Conservation (phyloP, 345 rosid genomes). For the Barbarea vulgaris region DNA sequence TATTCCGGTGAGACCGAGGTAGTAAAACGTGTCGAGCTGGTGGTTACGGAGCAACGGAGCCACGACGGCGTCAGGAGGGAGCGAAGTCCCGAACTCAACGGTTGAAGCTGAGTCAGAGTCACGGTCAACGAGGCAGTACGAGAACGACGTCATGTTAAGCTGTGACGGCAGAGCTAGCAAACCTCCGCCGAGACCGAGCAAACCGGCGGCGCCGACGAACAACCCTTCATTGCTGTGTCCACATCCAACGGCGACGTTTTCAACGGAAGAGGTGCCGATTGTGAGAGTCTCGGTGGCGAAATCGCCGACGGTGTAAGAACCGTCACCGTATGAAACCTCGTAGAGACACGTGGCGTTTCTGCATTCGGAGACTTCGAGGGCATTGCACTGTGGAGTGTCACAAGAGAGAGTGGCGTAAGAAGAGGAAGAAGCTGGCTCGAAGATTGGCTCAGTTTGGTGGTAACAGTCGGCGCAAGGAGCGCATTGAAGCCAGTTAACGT, state of each 20-base stretch:
- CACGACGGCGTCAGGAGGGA: slow-evolving; percentile 55
- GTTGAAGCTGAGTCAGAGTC: slow-evolving; percentile 80
- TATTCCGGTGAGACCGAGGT: slow-evolving; percentile 64
- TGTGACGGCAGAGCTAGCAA: slow-evolving; percentile 75
- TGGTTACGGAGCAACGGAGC: slow-evolving; percentile 73
- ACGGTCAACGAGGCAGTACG: slow-evolving; percentile 92
- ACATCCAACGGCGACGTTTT: slow-evolving; percentile 75
- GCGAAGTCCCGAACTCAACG: slow-evolving; percentile 53
- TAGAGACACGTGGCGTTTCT: slow-evolving; percentile 72
- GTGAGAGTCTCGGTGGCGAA: slow-evolving; percentile 76
- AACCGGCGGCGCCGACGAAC: slow-evolving; percentile 84
- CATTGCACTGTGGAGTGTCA: slow-evolving; percentile 55
- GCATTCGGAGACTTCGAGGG: slow-evolving; percentile 73
- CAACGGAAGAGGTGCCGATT: slow-evolving; percentile 59
- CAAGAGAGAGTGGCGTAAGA: slow-evolving; percentile 71
- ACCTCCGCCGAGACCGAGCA: slow-evolving; percentile 92
- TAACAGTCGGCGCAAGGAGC: slow-evolving; percentile 89
- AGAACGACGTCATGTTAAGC: slow-evolving; percentile 63
- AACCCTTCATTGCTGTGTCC: slow-evolving; percentile 85
- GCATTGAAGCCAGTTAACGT: slow-evolving; percentile 90
- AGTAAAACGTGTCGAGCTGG: slow-evolving; percentile 73
- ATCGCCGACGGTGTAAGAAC: slow-evolving; percentile 87
- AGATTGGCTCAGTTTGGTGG: slow-evolving; percentile 85
- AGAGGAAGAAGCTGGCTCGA: slow-evolving; percentile 69
- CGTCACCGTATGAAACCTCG: slow-evolving; percentile 88